These are phyloP conservation scores for Trichoderma reesei DNA, from an alignment of 495 filamentous ascomycete species.

Conservation along the genomic window DNA sequence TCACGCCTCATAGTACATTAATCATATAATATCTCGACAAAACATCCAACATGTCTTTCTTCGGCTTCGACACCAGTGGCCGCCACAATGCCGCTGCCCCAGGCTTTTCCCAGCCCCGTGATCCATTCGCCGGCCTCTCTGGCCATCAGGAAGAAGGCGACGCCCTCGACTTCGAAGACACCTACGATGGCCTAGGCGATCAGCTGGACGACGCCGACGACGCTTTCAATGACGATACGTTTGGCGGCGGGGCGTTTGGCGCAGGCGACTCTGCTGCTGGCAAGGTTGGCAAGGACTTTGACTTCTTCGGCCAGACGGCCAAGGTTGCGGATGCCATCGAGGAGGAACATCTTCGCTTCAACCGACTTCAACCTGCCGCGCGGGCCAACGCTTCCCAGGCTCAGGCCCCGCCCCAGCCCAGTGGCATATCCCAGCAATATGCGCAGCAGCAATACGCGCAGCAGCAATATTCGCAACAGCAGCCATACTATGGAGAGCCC, in stretches of 20 bases:
- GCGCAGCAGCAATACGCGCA: slow-evolving; percentile 18
- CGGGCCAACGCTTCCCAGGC: slow-evolving; percentile 21
- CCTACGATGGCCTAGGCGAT: slow-evolving; percentile 91
- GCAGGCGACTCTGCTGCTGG: slow-evolving; percentile 14
- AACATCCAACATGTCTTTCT: slow-evolving; percentile 47
- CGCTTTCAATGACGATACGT: slow-evolving; percentile 97
- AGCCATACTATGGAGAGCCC: slow-evolving; percentile 17
- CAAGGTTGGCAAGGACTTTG: slow-evolving; percentile 80
- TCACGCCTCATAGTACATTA: neutral
- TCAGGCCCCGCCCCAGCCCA: slow-evolving; percentile 19
- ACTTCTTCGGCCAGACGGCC: slow-evolving; percentile 90
- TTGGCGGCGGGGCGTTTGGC: slow-evolving; percentile 47
- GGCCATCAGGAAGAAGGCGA: slow-evolving; percentile 58
- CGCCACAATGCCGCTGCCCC: slow-evolving; percentile 41
- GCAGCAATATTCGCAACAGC: slow-evolving; percentile 28
- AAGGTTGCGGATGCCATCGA: slow-evolving; percentile 73
- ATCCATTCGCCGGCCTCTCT: slow-evolving; percentile 82
- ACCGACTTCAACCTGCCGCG: slow-evolving; percentile 47
- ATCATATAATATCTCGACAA: neutral
- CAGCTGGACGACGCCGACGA: slow-evolving; percentile 88
- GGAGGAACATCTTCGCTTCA: slow-evolving; percentile 80
- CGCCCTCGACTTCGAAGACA: slow-evolving; percentile 91
- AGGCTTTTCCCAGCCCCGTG: slow-evolving; percentile 75
- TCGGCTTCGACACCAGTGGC: slow-evolving; percentile 66
- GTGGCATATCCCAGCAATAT: neutral